Evolutionary conservation across 371 early-diverging fungal genomes (phyloP).

Genomic region (Apophysomyces ossiformis): DNA sequence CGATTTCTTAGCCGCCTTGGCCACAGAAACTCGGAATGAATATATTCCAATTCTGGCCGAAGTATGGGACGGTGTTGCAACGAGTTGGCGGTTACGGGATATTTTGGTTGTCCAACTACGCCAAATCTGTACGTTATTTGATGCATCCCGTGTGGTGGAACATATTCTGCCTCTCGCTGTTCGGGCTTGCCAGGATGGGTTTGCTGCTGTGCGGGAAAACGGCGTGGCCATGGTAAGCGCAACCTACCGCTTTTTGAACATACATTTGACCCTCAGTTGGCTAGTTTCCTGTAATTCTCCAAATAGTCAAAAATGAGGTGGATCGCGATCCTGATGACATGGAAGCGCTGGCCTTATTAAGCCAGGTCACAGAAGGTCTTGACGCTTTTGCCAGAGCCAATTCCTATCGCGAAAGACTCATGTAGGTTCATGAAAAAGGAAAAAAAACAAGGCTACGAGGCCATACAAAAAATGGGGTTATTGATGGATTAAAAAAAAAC

Average conservation of each 20-base stretch:
- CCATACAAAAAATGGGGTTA: not conserved
- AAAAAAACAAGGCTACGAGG: not conserved
- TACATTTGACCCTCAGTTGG: not conserved
- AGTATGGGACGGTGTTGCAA: conserved; percentile 53
- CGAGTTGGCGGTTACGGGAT: conserved; percentile 54
- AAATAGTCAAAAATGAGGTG: conserved; percentile 29
- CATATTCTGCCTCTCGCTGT: conserved; percentile 49
- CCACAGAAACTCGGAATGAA: conserved; percentile 39
- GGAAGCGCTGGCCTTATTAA: conserved; percentile 26
- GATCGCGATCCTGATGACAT: conserved; percentile 27
- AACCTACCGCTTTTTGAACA: not conserved
- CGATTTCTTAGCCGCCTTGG: conserved; percentile 49
- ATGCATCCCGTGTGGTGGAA: conserved; percentile 39
- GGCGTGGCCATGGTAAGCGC: conserved; percentile 48
- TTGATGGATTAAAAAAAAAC: not conserved
- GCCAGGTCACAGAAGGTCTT: conserved; percentile 34
- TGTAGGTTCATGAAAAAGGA: conserved; percentile 20
- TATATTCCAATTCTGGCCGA: conserved; percentile 47
- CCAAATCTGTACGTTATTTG: conserved; percentile 39
- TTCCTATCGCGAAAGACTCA: conserved; percentile 31
- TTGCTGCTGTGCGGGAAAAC: conserved; percentile 53
- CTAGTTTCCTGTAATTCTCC: conserved; percentile 35
- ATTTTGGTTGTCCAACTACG: conserved; percentile 45
- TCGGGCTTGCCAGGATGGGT: conserved; percentile 50
- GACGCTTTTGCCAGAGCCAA: conserved; percentile 30